Conservation (phyloP, 371 early-diverging fungal species). For the Nematocida sp. region DNA sequence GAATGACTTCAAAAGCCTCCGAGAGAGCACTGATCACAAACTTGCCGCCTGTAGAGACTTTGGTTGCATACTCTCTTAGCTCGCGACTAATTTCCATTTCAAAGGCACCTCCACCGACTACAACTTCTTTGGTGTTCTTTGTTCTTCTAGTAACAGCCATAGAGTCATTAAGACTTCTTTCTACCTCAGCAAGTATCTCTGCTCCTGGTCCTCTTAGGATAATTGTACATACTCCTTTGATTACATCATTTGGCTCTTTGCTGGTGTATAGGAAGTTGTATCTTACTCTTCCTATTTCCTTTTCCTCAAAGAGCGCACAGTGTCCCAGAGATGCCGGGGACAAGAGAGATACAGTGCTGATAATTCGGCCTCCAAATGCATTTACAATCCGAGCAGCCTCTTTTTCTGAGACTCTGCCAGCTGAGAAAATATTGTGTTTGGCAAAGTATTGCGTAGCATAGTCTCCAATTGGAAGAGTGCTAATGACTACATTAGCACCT, state of each 20-base stretch:
- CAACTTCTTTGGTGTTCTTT: slow-evolving; percentile 68
- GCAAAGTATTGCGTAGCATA: slow-evolving; percentile 99
- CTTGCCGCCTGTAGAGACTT: slow-evolving; percentile 86
- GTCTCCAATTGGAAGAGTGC: slow-evolving; percentile 95
- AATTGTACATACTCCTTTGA: slow-evolving; percentile 74
- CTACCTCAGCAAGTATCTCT: slow-evolving; percentile 97
- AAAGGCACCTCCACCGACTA: slow-evolving; percentile 84
- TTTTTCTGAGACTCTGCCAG: slow-evolving; percentile 87
- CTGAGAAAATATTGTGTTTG: slow-evolving; percentile 94
- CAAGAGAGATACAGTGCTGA: slow-evolving; percentile 72
- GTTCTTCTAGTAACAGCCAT: slow-evolving; percentile 80
- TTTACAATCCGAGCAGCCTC: slow-evolving; percentile 83
- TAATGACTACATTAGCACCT: slow-evolving; percentile 97
- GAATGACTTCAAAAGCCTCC: slow-evolving; percentile 93
- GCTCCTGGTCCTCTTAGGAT: slow-evolving; percentile 95
- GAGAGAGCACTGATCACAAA: slow-evolving; percentile 88
- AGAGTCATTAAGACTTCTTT: slow-evolving; percentile 93
- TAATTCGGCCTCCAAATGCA: slow-evolving; percentile 87
- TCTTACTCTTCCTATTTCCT: slow-evolving; percentile 89
- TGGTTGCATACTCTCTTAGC: slow-evolving; percentile 78
- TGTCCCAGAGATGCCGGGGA: slow-evolving; percentile 68
- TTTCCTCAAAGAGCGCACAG: slow-evolving; percentile 87
- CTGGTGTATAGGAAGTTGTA: slow-evolving; percentile 90
- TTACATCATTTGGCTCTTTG: slow-evolving; percentile 69
- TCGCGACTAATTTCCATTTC: slow-evolving; percentile 88